A percentile compares a stretch with the other conserved stretches of the same genome.
These are phyloP conservation scores for Cyberlindnera suaveolens DNA, from an alignment of 805 yeast species.

Conservation along the genomic window DNA sequence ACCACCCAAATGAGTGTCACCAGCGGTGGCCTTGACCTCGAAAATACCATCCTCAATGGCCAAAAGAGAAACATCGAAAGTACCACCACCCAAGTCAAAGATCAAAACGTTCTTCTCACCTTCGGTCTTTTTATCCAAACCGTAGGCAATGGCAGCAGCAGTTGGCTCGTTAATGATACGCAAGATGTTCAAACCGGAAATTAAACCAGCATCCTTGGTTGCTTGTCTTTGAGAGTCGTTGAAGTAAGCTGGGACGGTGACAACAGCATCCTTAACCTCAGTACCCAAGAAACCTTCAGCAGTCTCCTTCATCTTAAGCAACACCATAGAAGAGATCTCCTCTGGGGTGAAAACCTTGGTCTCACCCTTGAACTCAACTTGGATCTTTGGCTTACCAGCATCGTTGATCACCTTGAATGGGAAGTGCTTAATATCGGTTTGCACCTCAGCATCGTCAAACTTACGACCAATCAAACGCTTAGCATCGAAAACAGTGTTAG, in stretches of 20 bases:
- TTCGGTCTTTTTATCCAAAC: constrained; percentile 71
- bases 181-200: constrained; percentile 18
- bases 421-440: constrained; percentile 72
- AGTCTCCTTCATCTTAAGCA: constrained; percentile 83
- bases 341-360: constrained; percentile 86
- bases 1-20: constrained; percentile 24
- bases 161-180: constrained; percentile 20
- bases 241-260: constrained; percentile 28
- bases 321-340: constrained; percentile 91
- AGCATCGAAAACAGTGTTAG: constrained; percentile 85
- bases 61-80: constrained; percentile 90
- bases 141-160: constrained; percentile 49
- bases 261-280: constrained; percentile 84
- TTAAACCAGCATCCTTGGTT: constrained; percentile 18
- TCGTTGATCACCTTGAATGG: constrained; percentile 77
- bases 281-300: constrained; percentile 89
- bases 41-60: constrained; percentile 94
- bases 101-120: constrained; percentile 84
- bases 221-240: constrained; percentile 20
- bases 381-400: constrained; percentile 71
- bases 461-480: constrained; percentile 94
- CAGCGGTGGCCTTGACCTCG: constrained; percentile 85
- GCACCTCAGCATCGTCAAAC: constrained; percentile 72
- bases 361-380: constrained; percentile 58
- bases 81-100: constrained; percentile 97